Evolutionary conservation across 805 yeast species (phyloP).

Genomic region (Metschnikowia amazonensis): DNA sequence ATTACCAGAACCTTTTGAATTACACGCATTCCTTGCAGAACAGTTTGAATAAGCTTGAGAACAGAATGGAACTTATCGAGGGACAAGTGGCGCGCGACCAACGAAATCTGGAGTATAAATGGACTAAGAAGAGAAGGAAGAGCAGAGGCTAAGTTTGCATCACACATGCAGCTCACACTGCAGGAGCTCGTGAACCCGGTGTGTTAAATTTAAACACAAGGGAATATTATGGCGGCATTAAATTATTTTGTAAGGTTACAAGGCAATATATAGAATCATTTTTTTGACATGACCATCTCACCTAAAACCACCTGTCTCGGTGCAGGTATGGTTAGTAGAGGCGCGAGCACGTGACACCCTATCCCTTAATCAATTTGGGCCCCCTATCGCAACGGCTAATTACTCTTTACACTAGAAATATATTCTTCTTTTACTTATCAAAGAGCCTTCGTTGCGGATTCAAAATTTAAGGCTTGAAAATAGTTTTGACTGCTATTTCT

Average conservation of each 20-base stretch:
- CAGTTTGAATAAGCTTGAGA: slow-evolving; percentile 24
- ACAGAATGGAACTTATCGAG: slow-evolving; percentile 25
- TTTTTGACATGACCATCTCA: background rate
- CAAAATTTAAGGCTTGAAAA: background rate
- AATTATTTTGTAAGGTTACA: background rate
- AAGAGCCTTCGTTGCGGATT: background rate
- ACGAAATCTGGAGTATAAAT: slow-evolving; percentile 1
- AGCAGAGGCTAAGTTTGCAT: background rate
- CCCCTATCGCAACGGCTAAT: slow-evolving; percentile 5
- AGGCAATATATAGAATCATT: background rate
- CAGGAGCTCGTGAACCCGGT: background rate
- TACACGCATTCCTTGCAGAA: slow-evolving; percentile 33
- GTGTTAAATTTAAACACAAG: background rate
- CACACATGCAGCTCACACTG: background rate
- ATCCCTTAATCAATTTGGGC: slow-evolving; percentile 3
- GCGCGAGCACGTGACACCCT: slow-evolving; percentile 1
- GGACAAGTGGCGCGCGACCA: slow-evolving; percentile 20
- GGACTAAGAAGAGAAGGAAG: slow-evolving; percentile 1
- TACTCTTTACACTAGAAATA: background rate
- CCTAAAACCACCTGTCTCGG: background rate
- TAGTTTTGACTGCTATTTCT: background rate
- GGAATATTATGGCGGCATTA: background rate
- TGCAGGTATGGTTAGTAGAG: background rate
- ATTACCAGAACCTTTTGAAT: slow-evolving; percentile 33
- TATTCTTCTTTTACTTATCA: background rate